Conservation (phyloP, 331 rosid species). For the Malus hybrid region DNA sequence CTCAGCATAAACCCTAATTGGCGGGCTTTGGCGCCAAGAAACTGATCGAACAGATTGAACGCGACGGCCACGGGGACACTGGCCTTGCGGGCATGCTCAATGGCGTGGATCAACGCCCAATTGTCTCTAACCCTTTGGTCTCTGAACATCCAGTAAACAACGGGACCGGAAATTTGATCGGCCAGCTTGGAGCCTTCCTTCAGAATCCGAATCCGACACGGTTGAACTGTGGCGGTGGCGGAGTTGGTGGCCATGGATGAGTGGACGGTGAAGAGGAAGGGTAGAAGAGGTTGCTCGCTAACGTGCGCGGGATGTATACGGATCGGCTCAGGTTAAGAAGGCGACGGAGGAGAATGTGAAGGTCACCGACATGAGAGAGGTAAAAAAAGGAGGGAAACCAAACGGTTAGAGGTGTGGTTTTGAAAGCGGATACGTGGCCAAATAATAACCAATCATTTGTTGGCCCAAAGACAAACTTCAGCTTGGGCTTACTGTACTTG, state of each 20-base stretch:
- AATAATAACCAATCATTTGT: background rate
- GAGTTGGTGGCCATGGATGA: constrained; percentile 33
- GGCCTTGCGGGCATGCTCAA: constrained; percentile 58
- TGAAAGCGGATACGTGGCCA: constrained; percentile 34
- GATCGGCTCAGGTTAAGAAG: too few relatives aligned
- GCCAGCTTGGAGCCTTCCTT: constrained; percentile 29
- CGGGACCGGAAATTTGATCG: constrained; percentile 48
- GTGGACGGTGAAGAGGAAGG: background rate
- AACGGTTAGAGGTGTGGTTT: constrained; percentile 40
- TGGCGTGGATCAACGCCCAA: constrained; percentile 90
- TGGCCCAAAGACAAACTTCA: background rate
- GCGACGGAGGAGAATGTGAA: background rate
- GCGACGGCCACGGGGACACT: constrained; percentile 72
- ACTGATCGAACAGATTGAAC: constrained; percentile 74
- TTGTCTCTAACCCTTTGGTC: constrained; percentile 83
- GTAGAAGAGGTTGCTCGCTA: background rate
- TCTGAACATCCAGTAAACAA: constrained; percentile 95
- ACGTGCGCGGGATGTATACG: constrained; percentile 2
- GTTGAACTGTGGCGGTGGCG: constrained; percentile 19
- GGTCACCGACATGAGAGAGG: background rate
- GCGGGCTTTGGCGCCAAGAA: constrained; percentile 80
- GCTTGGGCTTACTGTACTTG: background rate
- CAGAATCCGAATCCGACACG: constrained; percentile 50
- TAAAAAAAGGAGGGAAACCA: constrained; percentile 43
- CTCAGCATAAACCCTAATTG: constrained; percentile 87